These are phyloP conservation scores for Paragyromitra xinjiangensis DNA, from an alignment of 495 filamentous ascomycete species.

Conservation along the genomic window DNA sequence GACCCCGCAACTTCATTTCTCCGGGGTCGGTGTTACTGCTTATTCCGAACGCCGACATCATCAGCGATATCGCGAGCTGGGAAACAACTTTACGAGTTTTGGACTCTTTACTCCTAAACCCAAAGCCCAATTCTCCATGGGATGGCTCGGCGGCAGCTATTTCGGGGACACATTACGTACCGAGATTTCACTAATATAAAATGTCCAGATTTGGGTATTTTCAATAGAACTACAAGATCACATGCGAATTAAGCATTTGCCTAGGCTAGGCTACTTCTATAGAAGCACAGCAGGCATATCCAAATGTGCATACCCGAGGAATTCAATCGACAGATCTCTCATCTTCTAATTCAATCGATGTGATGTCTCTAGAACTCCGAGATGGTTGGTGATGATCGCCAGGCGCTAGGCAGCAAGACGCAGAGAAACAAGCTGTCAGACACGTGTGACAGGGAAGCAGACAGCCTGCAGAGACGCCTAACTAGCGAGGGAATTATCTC, in stretches of 20 bases:
- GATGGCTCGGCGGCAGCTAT: not conserved
- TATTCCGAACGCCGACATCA: not conserved
- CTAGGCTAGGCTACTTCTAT: not conserved
- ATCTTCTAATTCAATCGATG: not conserved
- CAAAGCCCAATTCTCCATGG: not conserved
- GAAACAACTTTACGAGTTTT: not conserved
- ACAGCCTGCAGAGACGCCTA: not conserved
- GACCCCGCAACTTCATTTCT: not conserved
- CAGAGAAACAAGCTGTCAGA: not conserved
- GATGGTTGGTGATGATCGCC: conserved; percentile 4
- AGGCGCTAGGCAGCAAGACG: not conserved
- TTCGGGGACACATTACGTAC: conserved; percentile 3
- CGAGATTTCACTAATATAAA: not conserved
- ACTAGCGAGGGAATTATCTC: not conserved
- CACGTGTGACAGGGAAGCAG: not conserved
- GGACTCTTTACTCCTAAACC: not conserved
- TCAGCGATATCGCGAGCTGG: not conserved
- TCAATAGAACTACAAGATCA: not conserved
- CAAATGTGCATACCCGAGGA: not conserved
- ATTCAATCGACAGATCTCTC: not conserved
- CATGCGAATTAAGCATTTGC: not conserved
- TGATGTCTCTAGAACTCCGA: not conserved
- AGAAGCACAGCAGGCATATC: not conserved
- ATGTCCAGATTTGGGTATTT: not conserved
- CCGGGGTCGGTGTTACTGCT: not conserved